Base-by-base conservation (phyloP, 306 rosid genomes). In the Cicer yamashitae region DNA sequence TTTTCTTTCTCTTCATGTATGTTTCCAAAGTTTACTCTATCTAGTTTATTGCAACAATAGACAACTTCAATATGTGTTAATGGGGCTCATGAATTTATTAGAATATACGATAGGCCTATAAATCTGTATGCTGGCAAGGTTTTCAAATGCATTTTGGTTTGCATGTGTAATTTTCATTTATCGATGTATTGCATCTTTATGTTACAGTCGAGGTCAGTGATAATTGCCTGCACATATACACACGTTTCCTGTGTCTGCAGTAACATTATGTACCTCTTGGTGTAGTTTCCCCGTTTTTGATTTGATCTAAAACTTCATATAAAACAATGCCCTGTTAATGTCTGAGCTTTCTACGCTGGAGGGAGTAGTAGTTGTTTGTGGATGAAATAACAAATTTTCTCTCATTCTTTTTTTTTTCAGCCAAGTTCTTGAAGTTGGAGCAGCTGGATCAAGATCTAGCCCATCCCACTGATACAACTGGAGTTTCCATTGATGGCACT, bases 381-480 rank as follows among this genome's bases (percentile, higher is more conserved):
- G 38, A 74, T 71, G 58, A 38, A 64, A 51, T 57, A 41, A 22
- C 50, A 78, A 77, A 2, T 22, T 74, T 48, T 74, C 56, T 70
- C 13, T 8, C 57, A 15, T n/a, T 63, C 46, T 25, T 1, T 25
- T 30, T 54, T 66, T 81, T 60, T 80, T 44, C 93, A 94, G 98
- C 98, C 82, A 94, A 94, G 87, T 94, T 94, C 85, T 87, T 94
- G 85, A 94, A 87, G 91, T 81, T 94, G 83, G 98, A 94, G 89
- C 97, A 91, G 88, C 63, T 94, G 83, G 98, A 94, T 79, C 98
- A 88, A 78, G 98, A 94, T 81, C 58, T 76, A 50, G 80, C 82
- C 44, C 77, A 76, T 79, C 91, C 91, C 62, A 69, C 86, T 47
- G 98, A 91, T 77, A 71, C 91, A n/a, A 72, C 77, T 74, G 96